These are phyloP conservation scores for Teunomyces panamensis DNA, from an alignment of 805 yeast species.

Conservation along the genomic window DNA sequence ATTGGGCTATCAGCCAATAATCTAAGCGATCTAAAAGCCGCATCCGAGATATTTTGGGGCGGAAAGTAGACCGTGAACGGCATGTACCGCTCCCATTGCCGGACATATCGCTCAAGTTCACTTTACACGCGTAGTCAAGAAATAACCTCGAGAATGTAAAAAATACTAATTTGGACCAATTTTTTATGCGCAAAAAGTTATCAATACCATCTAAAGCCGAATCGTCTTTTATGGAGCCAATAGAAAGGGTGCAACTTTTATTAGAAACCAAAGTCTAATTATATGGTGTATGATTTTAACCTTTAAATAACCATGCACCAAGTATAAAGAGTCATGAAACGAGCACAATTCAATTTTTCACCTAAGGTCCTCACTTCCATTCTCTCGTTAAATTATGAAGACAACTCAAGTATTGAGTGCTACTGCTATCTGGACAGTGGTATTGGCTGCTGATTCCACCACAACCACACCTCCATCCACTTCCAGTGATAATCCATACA, in stretches of 20 bases:
- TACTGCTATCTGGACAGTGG: not conserved
- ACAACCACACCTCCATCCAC: constrained; percentile 29
- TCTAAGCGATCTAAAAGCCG: not conserved
- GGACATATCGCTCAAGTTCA: not conserved
- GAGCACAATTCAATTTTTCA: not conserved
- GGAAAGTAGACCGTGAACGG: not conserved
- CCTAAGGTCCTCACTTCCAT: not conserved
- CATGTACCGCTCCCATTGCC: not conserved
- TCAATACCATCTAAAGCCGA: constrained; percentile 3
- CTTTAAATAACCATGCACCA: not conserved
- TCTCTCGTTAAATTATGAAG: not conserved
- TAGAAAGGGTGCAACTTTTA: not conserved
- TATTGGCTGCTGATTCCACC: constrained; percentile 4
- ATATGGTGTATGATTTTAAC: not conserved
- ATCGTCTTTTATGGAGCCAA: constrained; percentile 1
- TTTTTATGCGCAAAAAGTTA: not conserved
- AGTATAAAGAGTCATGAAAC: not conserved
- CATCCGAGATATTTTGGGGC: not conserved
- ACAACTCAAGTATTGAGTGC: not conserved
- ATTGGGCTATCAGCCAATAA: not conserved
- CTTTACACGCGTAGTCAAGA: not conserved
- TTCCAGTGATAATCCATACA: constrained; percentile 14
- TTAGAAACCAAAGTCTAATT: not conserved
- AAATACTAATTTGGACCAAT: not conserved
- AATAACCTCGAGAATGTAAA: not conserved